Evolutionary conservation across 306 rosid genomes (phyloP), one percentile per base, ranked within the genome.

Genomic region (Casuarina glauca): DNA sequence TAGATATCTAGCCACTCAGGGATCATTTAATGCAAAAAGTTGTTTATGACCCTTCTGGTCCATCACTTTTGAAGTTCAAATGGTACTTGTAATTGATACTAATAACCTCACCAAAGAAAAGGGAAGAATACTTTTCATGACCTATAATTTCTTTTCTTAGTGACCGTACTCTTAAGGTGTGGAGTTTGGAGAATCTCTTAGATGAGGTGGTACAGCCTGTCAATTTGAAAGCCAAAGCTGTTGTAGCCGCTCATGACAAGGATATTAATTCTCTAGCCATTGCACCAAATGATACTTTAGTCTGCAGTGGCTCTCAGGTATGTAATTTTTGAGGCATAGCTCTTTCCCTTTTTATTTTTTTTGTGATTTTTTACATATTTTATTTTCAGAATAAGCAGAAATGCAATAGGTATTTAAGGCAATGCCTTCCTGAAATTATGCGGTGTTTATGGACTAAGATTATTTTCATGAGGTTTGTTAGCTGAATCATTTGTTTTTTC

Each of bases 241-340:
- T 87, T 78, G 97, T 95, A 70, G 92, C 93, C 4, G 98, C 98
- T 76, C 98, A 95, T n/a, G 97, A 88, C 80, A 92, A 91, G 85
- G 98, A 95, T 86, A 95, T 95, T 77, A 95, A 95, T 86, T 87
- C 96, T 77, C 84, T 95, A 66, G 97, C 98, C 79, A 84, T 95
- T 83, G 93, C 98, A 78, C 98, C 98, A 60, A 92, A 95, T 82
- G 98, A 95, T 86, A 88, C 91, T 81, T 87, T 95, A 82, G 91
- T 87, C 70, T 95, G 98, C 75, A 95, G 98, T 77, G 98, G 98
- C 73, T 95, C 98, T 49, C 97, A 95, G 98, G 98, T 92, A 79
- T 74, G 91, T 83, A 81, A 50, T 71, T 51, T 67, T 9, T 66
- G 66, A 81, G 69, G 35, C 72, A 66, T 41, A 63, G 54, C 48